phyloP scores from a whole-genome alignment of 177 flowering plant species.

The Vitis hybrid region DNA sequence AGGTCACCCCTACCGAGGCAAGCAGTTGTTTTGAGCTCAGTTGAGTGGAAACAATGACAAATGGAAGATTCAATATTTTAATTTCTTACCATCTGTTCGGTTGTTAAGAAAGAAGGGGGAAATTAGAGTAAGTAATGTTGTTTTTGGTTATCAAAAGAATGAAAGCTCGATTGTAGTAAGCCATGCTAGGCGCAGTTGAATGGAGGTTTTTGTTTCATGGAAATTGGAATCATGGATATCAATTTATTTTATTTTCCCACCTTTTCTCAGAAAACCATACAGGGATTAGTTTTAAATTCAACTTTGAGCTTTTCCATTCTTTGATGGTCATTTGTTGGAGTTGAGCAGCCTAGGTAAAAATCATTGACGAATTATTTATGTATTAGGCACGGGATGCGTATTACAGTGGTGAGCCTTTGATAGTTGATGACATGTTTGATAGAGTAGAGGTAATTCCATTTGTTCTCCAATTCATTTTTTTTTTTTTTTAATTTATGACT shows the following conservation, averaged over 20 bases:
- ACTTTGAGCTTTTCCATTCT: background rate
- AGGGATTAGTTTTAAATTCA: no score
- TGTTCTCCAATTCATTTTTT: background rate
- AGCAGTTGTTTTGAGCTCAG: no score
- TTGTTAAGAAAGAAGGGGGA: background rate
- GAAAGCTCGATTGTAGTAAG: background rate
- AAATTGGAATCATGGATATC: no score
- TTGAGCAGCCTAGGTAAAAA: background rate
- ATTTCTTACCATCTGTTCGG: background rate
- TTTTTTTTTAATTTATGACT: background rate
- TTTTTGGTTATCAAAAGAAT: background rate
- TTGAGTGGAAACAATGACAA: no score
- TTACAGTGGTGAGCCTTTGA: constrained; percentile 86
- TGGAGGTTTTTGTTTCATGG: background rate
- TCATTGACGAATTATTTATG: background rate
- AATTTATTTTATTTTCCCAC: no score
- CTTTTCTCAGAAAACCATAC: no score
- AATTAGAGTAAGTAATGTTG: background rate
- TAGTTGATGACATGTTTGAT: constrained; percentile 95
- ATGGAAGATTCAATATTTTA: no score
- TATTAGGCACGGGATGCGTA: constrained; percentile 84
- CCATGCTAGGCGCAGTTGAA: no score
- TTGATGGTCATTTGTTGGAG: background rate
- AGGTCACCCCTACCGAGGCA: no score
- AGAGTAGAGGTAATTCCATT: constrained; percentile 69